phyloP scores from a whole-genome alignment of 768 basidiomycete species.

The Pisolithus microcarpus region DNA sequence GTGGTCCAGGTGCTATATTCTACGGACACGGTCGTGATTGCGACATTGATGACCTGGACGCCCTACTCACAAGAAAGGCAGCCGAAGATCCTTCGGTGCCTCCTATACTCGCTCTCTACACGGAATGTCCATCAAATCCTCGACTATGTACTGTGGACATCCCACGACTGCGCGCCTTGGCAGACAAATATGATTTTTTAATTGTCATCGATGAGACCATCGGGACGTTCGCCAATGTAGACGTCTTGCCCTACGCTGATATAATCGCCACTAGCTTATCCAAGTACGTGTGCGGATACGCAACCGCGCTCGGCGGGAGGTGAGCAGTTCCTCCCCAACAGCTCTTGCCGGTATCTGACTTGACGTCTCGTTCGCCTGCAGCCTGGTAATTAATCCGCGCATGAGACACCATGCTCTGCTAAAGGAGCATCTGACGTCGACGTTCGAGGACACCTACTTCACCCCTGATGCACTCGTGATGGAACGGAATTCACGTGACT shows the following conservation, averaged over 20 bases:
- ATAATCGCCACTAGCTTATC: constrained; percentile 87
- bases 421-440: constrained; percentile 46
- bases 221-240: constrained; percentile 90
- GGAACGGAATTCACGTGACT: constrained; percentile 97
- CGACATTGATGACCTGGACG: constrained; percentile 72
- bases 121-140: constrained; percentile 95
- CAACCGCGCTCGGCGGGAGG: constrained; percentile 98
- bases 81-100: constrained; percentile 35
- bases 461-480: constrained; percentile 90
- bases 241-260: constrained; percentile 80
- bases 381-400: constrained; percentile 81
- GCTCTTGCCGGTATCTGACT: not conserved
- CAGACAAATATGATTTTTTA: constrained; percentile 83
- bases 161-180: constrained; percentile 64
- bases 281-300: constrained; percentile 90
- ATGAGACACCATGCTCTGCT: constrained; percentile 61
- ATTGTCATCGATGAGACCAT: constrained; percentile 92
- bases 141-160: constrained; percentile 81
- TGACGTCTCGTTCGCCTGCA: constrained; percentile 23
- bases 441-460: constrained; percentile 83
- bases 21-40: constrained; percentile 70
- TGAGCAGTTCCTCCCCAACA: constrained; percentile 29
- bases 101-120: constrained; percentile 75
- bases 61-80: constrained; percentile 44
- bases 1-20: constrained; percentile 92